Evolutionary conservation across 495 filamentous ascomycete genomes (phyloP).

Genomic region (Penicillium fimorum): DNA sequence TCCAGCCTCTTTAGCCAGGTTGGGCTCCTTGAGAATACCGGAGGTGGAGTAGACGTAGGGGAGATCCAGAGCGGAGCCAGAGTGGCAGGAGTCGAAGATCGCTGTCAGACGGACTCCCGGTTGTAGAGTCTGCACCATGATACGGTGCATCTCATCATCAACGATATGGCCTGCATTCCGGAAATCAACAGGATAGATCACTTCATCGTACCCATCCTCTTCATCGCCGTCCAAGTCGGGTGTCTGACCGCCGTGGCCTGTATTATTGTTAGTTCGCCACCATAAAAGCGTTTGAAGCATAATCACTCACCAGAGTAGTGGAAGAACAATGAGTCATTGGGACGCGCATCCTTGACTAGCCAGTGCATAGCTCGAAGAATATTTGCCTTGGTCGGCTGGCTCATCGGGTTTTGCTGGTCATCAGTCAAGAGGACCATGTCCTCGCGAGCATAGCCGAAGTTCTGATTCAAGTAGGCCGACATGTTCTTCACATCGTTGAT

Average conservation of each 20-base stretch:
- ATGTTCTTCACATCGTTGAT: conserved; percentile 99
- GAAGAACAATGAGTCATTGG: conserved; percentile 97
- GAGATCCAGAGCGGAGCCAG: conserved; percentile 90
- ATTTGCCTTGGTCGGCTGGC: conserved; percentile 93
- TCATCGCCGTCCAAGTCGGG: conserved; percentile 92
- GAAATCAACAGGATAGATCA: conserved; percentile 97
- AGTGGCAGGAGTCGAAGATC: conserved; percentile 99
- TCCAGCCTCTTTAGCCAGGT: conserved; percentile 95
- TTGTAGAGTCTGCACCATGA: conserved; percentile 83
- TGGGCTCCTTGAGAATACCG: conserved; percentile 96
- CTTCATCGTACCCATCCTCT: conserved; percentile 94
- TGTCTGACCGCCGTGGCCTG: conserved; percentile 96
- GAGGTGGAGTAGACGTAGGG: conserved; percentile 96
- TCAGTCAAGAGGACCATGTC: conserved; percentile 99
- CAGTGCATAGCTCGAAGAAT: conserved; percentile 98
- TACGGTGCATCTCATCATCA: conserved; percentile 97
- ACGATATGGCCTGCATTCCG: conserved; percentile 87
- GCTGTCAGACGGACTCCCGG: conserved; percentile 90
- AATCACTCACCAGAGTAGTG: conserved; percentile 82
- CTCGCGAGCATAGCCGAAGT: conserved; percentile 90
- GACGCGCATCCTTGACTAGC: conserved; percentile 90
- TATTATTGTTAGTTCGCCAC: conserved; percentile 10
- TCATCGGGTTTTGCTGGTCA: conserved; percentile 96
- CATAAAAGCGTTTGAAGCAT: background rate
- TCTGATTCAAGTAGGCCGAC: conserved; percentile 85